Base-by-base conservation (phyloP, 208 protist genomes). In the Leishmania tarentolae region DNA sequence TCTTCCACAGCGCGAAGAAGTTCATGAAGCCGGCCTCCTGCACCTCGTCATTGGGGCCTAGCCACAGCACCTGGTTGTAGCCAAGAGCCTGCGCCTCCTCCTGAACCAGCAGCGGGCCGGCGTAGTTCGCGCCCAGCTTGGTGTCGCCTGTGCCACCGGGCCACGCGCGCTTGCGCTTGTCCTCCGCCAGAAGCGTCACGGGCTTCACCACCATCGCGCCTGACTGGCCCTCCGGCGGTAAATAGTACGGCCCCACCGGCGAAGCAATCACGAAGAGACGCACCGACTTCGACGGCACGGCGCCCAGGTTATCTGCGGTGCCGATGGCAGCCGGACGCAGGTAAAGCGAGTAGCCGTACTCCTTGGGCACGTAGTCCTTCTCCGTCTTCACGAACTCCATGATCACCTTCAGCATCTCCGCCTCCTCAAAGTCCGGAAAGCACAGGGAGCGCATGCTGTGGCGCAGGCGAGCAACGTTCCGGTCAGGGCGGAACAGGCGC, bases 21-120 rank as follows among this genome's bases (percentile, higher is more conserved):
- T 99, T 99, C 98, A 99, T 99, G 24, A 98, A 94, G 24, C 98
- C 98, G 9, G 99, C 98, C 89, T 99, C 99, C 57, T 99, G 99
- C 71, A 99, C 86, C 47, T 98, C 78, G 31, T 96, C 82, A 44
- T 97, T 83, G 15, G 98, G 82, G 40, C 97, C 97, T 15, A 99
- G 94, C 99, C 99, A 99, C 46, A 99, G 82, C 40, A 99, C 92
- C 90, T 99, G 99, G 35, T 87, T 79, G 88, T 95, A 99, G 56
- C 99, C 99, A 47, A 93, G 83, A n/a, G 91, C 85, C 11, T 84
- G 83, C 13, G 98, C 99, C 52, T 97, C 83, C 40, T 89, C 61
- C 88, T 99, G 95, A 40, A 91, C 87, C 28, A 96, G 75, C 73
- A 99, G 90, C 13, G 95, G 93, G 3, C 92, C 93, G 1, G 94